Evolutionary conservation across 257 asterid species (phyloP).

Genomic region (Solanum chilense): DNA sequence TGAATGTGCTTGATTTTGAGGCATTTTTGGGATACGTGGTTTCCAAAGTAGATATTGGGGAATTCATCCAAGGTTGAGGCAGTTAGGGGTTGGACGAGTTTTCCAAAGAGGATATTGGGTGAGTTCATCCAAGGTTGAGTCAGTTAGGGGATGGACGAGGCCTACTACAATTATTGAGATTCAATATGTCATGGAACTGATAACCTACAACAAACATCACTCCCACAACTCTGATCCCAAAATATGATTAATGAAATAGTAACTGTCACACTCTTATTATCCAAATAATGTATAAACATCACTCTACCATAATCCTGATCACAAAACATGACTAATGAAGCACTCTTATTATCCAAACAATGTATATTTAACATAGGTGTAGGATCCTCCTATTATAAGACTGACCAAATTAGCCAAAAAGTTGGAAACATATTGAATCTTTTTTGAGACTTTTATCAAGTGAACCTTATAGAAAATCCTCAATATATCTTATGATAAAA

Average conservation of each 20-base stretch:
- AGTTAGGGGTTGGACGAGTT: no score
- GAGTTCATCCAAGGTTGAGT: not conserved
- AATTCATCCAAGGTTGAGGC: no score
- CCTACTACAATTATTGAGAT: not conserved
- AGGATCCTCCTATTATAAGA: not conserved
- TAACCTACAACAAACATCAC: no score
- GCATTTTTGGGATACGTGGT: not conserved
- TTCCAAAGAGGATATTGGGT: no score
- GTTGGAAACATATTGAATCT: not conserved
- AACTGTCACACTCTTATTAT: not conserved
- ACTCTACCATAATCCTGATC: rapidly evolving
- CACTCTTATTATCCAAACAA: not conserved
- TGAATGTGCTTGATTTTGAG: not conserved
- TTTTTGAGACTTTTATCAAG: not conserved
- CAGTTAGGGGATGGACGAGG: not conserved
- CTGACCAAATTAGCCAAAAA: not conserved
- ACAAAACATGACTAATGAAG: not conserved
- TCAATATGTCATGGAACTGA: no score
- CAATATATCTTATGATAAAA: not conserved
- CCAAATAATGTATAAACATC: not conserved
- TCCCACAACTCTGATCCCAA: no score
- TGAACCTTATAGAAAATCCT: not conserved
- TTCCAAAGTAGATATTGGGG: not conserved
- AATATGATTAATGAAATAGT: not conserved
- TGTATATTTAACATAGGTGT: not conserved